phyloP scores from a whole-genome alignment of 306 rosid genomes.

The Ziziphus jujuba region DNA sequence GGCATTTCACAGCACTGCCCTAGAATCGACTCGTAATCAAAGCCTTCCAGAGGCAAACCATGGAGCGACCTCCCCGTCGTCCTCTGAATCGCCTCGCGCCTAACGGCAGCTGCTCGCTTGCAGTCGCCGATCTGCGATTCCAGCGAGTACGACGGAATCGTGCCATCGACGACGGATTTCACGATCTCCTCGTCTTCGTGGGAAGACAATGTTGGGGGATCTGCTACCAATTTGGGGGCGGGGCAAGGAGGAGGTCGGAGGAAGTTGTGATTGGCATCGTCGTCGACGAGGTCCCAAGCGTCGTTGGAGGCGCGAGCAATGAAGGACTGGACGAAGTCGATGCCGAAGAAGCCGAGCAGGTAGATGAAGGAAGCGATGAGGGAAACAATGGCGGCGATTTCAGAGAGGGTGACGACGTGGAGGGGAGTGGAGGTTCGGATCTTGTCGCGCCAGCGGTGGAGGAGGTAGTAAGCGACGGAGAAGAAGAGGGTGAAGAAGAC shows the following conservation, averaged over 20 bases:
- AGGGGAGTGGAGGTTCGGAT: slow-evolving; percentile 68
- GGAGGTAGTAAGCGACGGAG: slow-evolving; percentile 66
- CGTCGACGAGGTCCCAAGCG: slow-evolving; percentile 49
- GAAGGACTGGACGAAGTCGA: slow-evolving; percentile 71
- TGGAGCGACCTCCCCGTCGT: slow-evolving; percentile 40
- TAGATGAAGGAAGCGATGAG: slow-evolving; percentile 73
- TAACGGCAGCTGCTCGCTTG: slow-evolving; percentile 19
- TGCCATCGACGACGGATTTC: slow-evolving; percentile 40
- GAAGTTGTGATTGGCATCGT: slow-evolving; percentile 1
- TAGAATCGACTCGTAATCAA: slow-evolving; percentile 64
- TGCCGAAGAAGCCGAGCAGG: slow-evolving; percentile 75
- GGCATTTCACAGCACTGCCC: slow-evolving; percentile 97
- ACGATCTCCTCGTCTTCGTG: slow-evolving; percentile 57
- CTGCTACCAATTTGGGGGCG: not conserved
- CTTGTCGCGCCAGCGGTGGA: slow-evolving; percentile 75
- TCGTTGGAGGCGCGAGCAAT: slow-evolving; percentile 53
- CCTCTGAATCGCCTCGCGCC: slow-evolving; percentile 63
- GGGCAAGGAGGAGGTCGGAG: not conserved
- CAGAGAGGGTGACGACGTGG: slow-evolving; percentile 59
- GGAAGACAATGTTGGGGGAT: slow-evolving; percentile 13
- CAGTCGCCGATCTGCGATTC: slow-evolving; percentile 30
- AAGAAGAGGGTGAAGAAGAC: slow-evolving; percentile 71
- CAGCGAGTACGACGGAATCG: slow-evolving; percentile 21
- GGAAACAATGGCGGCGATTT: slow-evolving; percentile 56
- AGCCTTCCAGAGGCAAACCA: slow-evolving; percentile 65